A percentile compares a stretch with the other conserved stretches of the same genome.
These are phyloP conservation scores for Cornus kousa DNA, from an alignment of 148 eudicot species.

Conservation along the genomic window DNA sequence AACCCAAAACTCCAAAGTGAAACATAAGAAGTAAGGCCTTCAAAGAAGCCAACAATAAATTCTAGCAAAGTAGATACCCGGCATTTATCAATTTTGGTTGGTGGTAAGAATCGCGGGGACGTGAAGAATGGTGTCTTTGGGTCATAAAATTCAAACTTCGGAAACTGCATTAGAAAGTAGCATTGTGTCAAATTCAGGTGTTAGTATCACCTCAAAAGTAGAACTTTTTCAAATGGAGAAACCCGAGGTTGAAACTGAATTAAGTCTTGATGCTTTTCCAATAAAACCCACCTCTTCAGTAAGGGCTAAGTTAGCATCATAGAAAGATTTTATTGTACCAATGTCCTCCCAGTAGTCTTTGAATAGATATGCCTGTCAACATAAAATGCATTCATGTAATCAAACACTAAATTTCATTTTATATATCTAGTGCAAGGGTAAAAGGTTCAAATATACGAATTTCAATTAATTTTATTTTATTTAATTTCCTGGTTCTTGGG, in stretches of 20 bases:
- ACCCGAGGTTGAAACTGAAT: not conserved
- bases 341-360: conserved; percentile 99
- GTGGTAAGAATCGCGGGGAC: conserved; percentile 89
- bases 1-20: not conserved
- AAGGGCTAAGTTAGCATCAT: conserved; percentile 90
- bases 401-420: not conserved
- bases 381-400: not conserved
- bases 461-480: no score
- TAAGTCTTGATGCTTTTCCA: not conserved
- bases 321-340: conserved; percentile 84
- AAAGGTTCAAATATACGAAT: not conserved
- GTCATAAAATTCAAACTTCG: conserved; percentile 83
- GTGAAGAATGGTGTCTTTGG: conserved; percentile 96
- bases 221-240: not conserved
- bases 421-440: not conserved
- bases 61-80: conserved; percentile 38
- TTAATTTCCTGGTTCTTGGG: not conserved
- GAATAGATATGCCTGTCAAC: conserved; percentile 79
- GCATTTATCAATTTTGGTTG: conserved; percentile 85
- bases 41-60: not conserved
- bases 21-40: not conserved
- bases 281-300: conserved; percentile 61
- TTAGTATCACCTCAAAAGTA: not conserved
- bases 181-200: not conserved
- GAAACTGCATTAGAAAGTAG: conserved; percentile 41